These are phyloP conservation scores for Monilinia fructigena DNA, from an alignment of 2,329 filamentous ascomycete species.

Conservation along the genomic window DNA sequence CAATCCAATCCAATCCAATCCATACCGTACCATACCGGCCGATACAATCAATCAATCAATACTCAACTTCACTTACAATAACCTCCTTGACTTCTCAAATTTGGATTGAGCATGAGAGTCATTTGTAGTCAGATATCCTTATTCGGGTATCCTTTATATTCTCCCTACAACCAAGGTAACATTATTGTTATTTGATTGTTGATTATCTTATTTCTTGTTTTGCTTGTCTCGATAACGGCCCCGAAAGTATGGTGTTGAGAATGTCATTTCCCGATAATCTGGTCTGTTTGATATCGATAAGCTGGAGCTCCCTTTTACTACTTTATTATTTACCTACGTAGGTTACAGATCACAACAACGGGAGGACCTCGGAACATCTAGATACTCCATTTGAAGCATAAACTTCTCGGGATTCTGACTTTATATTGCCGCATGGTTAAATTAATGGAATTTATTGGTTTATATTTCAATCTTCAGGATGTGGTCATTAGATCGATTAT, in stretches of 20 bases:
- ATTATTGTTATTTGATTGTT: not conserved
- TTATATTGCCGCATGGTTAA: not conserved
- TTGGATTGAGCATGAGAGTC: not conserved
- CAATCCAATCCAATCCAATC: too few relatives aligned
- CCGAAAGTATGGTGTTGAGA: constrained; percentile 3
- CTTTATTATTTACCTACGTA: not conserved
- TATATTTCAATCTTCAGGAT: constrained; percentile 47
- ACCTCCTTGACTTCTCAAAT: not conserved
- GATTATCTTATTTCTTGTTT: not conserved
- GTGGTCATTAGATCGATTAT: constrained; percentile 83
- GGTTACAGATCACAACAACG: not conserved
- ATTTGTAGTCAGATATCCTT: not conserved
- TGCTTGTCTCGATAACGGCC: not conserved
- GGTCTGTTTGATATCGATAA: constrained; percentile 19
- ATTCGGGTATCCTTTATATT: not conserved
- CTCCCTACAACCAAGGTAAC: not conserved
- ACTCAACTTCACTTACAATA: not conserved
- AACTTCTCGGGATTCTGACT: not conserved
- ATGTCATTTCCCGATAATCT: constrained; percentile 17
- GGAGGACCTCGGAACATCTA: not conserved
- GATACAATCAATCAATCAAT: too few relatives aligned
- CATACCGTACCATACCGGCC: too few relatives aligned
- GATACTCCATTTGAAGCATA: not conserved
- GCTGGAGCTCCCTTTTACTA: constrained; percentile 12
- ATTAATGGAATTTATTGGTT: not conserved